Evolutionary conservation across 2,329 filamentous ascomycete species (phyloP).

Genomic region (Boeremia exigua): DNA sequence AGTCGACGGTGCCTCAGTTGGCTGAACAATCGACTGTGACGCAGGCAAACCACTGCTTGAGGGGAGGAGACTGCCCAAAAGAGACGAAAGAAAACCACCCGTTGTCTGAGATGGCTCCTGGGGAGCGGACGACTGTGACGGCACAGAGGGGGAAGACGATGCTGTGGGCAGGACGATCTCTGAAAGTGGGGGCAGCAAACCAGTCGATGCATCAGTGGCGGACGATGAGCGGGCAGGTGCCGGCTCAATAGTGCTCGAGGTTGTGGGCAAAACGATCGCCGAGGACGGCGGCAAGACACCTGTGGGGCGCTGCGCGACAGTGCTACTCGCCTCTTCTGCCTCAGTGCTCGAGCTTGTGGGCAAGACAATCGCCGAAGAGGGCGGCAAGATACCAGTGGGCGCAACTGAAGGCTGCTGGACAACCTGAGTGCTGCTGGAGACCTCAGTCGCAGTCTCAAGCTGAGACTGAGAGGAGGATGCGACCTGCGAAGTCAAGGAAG

Average conservation of each 20-base stretch:
- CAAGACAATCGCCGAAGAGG: slow-evolving; percentile 10
- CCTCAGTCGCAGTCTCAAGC: background rate
- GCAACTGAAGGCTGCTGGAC: background rate
- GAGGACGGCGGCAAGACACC: slow-evolving; percentile 18
- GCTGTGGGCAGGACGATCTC: slow-evolving; percentile 4
- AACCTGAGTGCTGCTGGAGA: background rate
- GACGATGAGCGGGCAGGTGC: slow-evolving; percentile 4
- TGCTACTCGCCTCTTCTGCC: slow-evolving; percentile 2
- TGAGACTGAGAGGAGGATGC: background rate
- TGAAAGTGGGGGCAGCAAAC: slow-evolving; percentile 1
- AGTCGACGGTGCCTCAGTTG: slow-evolving; percentile 1
- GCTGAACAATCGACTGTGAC: slow-evolving; percentile 7
- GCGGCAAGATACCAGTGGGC: slow-evolving; percentile 23
- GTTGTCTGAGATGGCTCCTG: slow-evolving; percentile 9
- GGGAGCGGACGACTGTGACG: slow-evolving; percentile 18
- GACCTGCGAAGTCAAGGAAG: background rate
- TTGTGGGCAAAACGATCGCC: slow-evolving; percentile 20
- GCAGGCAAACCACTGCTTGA: slow-evolving; percentile 18
- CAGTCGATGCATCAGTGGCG: slow-evolving; percentile 1
- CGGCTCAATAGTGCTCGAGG: slow-evolving; percentile 9
- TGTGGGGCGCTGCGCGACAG: slow-evolving; percentile 16
- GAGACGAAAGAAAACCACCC: slow-evolving; percentile 12
- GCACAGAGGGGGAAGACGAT: slow-evolving; percentile 17
- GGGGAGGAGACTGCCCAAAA: slow-evolving; percentile 6
- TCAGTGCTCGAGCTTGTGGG: slow-evolving; percentile 18